Percentiles rank a stretch among this genome's conserved stretches.
Conservation (phyloP, 2,329 filamentous ascomycete species). For the Beauveria sp. region DNA sequence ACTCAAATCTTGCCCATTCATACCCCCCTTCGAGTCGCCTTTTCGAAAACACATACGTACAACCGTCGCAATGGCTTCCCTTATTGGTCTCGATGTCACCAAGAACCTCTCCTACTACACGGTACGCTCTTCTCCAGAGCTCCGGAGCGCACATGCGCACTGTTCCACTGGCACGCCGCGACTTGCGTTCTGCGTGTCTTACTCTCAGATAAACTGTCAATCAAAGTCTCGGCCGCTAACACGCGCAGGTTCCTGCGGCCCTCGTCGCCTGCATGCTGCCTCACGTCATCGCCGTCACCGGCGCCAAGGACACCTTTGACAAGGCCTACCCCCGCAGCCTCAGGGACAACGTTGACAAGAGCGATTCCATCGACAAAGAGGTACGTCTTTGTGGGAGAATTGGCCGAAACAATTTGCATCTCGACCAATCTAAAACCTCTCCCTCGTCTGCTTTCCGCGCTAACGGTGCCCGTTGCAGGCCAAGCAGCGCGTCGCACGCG, state of each 20-base stretch:
- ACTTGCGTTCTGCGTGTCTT: background rate
- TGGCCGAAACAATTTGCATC: too few species aligned
- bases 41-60: background rate
- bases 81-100: constrained; percentile 27
- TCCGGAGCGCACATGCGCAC: background rate
- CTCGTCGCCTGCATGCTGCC: constrained; percentile 28
- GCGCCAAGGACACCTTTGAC: constrained; percentile 29
- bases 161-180: background rate
- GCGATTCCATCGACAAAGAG: constrained; percentile 23
- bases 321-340: constrained; percentile 30
- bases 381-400: constrained; percentile 13
- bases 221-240: background rate
- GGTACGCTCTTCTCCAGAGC: background rate
- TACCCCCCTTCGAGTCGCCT: background rate
- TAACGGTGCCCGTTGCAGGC: constrained; percentile 22
- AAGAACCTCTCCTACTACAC: constrained; percentile 21
- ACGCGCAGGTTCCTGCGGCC: constrained; percentile 31
- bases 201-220: background rate
- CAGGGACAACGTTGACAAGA: constrained; percentile 23
- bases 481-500: constrained; percentile 47
- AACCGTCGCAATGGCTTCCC: constrained; percentile 18
- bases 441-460: background rate
- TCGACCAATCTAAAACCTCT: too few species aligned
- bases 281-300: constrained; percentile 24
- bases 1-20: background rate